A percentile compares a stretch with the other conserved stretches of the same genome.
phyloP scores from a whole-genome alignment of 2,329 filamentous ascomycete genomes.

The Knufia petricola region DNA sequence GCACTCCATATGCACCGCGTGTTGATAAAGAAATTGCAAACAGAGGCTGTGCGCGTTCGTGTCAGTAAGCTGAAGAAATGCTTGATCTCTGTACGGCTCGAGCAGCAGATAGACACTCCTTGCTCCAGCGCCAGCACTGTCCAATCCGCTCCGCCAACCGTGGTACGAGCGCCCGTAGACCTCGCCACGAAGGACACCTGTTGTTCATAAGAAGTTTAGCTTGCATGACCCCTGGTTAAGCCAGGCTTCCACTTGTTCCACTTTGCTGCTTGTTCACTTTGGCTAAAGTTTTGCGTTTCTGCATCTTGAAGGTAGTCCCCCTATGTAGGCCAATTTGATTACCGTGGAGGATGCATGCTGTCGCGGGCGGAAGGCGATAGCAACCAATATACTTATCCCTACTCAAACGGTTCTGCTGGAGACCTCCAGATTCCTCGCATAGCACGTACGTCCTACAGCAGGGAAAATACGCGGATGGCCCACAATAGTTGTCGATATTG shows the following conservation, averaged over 20 bases:
- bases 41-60: neutral
- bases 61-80: neutral
- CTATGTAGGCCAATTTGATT: neutral
- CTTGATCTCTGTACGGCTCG: too few relatives aligned
- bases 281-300: constrained; percentile 2
- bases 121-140: neutral
- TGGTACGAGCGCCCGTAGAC: neutral
- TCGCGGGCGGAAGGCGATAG: neutral
- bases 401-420: neutral
- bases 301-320: constrained; percentile 3
- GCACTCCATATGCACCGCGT: neutral
- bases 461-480: too few relatives aligned
- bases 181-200: neutral
- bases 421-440: neutral
- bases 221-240: neutral
- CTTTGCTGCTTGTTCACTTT: neutral
- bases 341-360: neutral
- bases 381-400: neutral
- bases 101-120: neutral
- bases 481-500: too few relatives aligned
- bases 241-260: neutral
- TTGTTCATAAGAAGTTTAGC: neutral
- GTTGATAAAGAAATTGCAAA: neutral
- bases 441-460: neutral
- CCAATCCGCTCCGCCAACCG: neutral